These are phyloP conservation scores for Blastocystis sp. DNA, from an alignment of 352 stramenopile genomes.

Conservation along the genomic window DNA sequence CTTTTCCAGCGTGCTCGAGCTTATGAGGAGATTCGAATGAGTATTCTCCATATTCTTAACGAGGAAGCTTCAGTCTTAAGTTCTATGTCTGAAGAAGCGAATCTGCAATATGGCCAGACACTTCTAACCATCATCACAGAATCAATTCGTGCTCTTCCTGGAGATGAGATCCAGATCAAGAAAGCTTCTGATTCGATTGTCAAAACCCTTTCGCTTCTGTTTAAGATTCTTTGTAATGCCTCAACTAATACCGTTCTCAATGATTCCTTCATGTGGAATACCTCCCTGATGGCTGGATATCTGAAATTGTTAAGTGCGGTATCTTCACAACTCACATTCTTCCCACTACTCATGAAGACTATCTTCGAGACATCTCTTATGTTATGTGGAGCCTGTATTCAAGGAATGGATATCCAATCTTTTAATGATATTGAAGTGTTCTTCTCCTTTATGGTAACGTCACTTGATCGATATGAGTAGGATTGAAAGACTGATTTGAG, in stretches of 20 bases:
- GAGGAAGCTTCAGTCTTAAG: not conserved
- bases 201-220: not conserved
- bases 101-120: not conserved
- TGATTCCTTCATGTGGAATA: not conserved
- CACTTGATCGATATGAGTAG: constrained; percentile 25
- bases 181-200: not conserved
- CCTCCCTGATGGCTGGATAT: not conserved
- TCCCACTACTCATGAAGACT: constrained; percentile 39
- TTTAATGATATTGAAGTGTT: not conserved
- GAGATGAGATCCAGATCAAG: not conserved
- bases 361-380: not conserved
- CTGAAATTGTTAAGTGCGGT: not conserved
- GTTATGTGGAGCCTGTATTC: not conserved
- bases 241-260: not conserved
- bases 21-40: not conserved
- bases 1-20: not conserved
- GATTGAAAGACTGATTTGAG: not conserved
- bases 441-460: constrained; percentile 3
- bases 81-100: not conserved
- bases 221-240: not conserved
- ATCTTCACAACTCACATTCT: not conserved
- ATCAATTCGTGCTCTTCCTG: not conserved
- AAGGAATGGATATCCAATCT: not conserved
- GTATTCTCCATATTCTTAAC: not conserved
- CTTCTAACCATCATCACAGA: not conserved